Conservation (phyloP, 1,284 basidiomycete species). For the Moniliophthora roreri region DNA sequence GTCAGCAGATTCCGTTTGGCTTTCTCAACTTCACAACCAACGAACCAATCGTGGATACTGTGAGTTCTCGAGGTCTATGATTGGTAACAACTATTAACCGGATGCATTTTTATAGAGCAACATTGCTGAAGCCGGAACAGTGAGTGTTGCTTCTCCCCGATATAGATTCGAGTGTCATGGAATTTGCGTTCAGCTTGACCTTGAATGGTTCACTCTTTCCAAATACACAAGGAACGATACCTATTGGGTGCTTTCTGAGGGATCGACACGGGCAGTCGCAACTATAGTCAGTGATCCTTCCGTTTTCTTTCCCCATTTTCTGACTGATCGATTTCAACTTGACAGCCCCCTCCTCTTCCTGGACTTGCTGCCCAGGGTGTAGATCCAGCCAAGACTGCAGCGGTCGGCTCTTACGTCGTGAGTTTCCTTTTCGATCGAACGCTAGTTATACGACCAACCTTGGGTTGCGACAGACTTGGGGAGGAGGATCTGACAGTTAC, state of each 20-base stretch:
- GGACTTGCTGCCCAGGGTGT: constrained; percentile 61
- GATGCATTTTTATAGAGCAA: constrained; percentile 46
- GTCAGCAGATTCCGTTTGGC: constrained; percentile 51
- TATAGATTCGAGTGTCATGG: constrained; percentile 30
- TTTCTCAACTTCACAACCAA: constrained; percentile 52
- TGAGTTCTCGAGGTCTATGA: constrained; percentile 30
- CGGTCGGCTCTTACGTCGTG: constrained; percentile 61
- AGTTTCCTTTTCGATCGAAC: constrained; percentile 19
- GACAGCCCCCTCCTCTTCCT: constrained; percentile 42
- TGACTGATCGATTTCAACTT: background rate
- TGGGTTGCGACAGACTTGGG: constrained; percentile 58
- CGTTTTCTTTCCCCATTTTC: constrained; percentile 12
- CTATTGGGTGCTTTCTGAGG: constrained; percentile 24
- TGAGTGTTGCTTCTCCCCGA: constrained; percentile 29
- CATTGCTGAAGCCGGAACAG: constrained; percentile 69
- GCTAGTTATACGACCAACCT: background rate
- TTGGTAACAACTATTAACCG: background rate
- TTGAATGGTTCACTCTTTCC: constrained; percentile 39
- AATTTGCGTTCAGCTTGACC: constrained; percentile 31
- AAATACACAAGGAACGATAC: constrained; percentile 28
- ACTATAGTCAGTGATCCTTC: constrained; percentile 30
- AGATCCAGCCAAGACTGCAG: constrained; percentile 51
- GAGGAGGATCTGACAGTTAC: constrained; percentile 68
- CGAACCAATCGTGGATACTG: constrained; percentile 36
- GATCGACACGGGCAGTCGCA: constrained; percentile 41